Conservation (phyloP, 179 eudicot species). For the Spinacia oleracea region DNA sequence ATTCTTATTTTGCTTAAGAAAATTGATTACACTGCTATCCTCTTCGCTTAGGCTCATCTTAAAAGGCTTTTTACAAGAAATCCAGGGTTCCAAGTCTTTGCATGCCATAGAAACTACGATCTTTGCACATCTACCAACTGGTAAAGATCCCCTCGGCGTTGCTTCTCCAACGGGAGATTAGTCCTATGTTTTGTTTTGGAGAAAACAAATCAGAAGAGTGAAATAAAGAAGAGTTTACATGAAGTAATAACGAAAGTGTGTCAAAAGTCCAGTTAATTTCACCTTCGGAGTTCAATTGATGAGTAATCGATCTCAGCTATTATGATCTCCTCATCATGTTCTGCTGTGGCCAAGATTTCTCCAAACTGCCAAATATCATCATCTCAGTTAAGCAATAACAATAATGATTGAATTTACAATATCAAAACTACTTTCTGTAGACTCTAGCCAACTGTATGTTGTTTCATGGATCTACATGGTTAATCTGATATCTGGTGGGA, state of each 20-base stretch:
- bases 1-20: too few species aligned
- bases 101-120: constrained; percentile 33
- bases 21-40: background rate
- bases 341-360: constrained; percentile 88
- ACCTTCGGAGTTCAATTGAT: constrained; percentile 77
- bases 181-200: constrained; percentile 38
- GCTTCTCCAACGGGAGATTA: constrained; percentile 83
- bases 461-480: too few species aligned
- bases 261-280: background rate
- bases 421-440: background rate
- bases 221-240: background rate
- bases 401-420: background rate
- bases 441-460: background rate
- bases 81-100: background rate
- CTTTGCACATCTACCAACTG: constrained; percentile 81
- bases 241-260: background rate
- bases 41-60: background rate
- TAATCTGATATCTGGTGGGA: background rate
- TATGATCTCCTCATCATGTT: constrained; percentile 76
- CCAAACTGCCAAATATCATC: constrained; percentile 63
- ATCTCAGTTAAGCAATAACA: background rate
- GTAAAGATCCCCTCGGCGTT: constrained; percentile 90
- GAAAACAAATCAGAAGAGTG: background rate
- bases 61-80: background rate
- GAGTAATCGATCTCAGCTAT: constrained; percentile 87